Percentiles rank a stretch among this genome's conserved stretches.
Evolutionary conservation across 2,329 filamentous ascomycete genomes (phyloP).

Genomic region (Arthroderma uncinatum): DNA sequence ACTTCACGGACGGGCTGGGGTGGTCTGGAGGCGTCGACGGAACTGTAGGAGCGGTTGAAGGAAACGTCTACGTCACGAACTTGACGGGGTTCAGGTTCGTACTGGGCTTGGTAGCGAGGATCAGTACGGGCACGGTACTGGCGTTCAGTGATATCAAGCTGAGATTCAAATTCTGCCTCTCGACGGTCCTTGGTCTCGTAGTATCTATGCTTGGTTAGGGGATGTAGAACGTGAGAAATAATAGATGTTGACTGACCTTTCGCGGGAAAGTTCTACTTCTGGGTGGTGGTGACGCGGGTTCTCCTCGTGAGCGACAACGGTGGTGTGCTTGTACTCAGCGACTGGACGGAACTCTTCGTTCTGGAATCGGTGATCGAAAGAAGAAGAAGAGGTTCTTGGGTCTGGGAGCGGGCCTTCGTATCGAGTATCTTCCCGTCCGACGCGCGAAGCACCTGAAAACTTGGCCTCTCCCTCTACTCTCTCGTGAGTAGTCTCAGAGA

Average conservation of each 20-base stretch:
- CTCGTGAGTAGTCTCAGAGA: constrained; percentile 54
- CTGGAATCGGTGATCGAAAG: constrained; percentile 9
- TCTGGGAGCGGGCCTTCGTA: constrained; percentile 54
- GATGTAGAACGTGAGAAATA: constrained; percentile 8
- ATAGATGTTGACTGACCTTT: constrained; percentile 35
- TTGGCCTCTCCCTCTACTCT: constrained; percentile 86
- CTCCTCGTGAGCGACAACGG: constrained; percentile 26
- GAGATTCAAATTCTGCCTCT: constrained; percentile 35
- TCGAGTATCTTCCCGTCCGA: constrained; percentile 97
- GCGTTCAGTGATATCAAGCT: constrained; percentile 46
- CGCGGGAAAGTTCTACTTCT: constrained; percentile 41
- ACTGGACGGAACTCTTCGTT: constrained; percentile 2
- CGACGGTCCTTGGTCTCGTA: constrained; percentile 20
- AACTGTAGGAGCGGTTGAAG: constrained; percentile 16
- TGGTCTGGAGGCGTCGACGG: constrained; percentile 14
- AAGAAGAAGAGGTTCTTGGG: constrained; percentile 23
- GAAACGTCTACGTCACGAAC: constrained; percentile 22
- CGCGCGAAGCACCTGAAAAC: constrained; percentile 61
- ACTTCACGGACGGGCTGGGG: constrained; percentile 25
- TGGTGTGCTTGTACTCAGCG: constrained; percentile 28
- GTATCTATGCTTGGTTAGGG: constrained; percentile 11
- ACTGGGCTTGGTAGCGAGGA: constrained; percentile 42
- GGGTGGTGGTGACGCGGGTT: constrained; percentile 30
- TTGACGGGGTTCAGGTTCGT: constrained; percentile 28
- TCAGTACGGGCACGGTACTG: constrained; percentile 54